Conservation (phyloP, 2,329 filamentous ascomycete species). For the Aureobasidium musti region DNA sequence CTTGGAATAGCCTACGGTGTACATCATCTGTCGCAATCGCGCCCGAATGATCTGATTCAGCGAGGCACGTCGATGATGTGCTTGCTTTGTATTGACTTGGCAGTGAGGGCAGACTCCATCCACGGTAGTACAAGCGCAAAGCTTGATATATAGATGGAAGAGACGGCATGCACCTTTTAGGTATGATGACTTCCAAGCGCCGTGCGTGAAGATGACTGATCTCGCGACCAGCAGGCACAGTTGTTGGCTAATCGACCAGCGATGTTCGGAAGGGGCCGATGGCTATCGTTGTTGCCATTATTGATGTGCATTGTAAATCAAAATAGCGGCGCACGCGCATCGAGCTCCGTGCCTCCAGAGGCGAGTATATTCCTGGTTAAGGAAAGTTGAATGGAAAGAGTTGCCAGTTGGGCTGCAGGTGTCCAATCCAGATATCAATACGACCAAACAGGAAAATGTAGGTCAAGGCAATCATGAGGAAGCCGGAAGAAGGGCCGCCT, state of each 20-base stretch:
- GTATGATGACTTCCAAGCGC: no score
- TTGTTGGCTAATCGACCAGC: background rate
- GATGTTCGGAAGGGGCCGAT: background rate
- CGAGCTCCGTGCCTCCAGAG: background rate
- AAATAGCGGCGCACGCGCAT: background rate
- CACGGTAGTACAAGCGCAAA: background rate
- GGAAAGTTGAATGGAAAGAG: background rate
- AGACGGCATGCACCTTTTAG: background rate
- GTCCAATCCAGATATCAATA: background rate
- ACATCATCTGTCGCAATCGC: background rate
- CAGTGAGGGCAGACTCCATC: background rate
- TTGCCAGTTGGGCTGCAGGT: background rate
- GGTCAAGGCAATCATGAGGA: background rate
- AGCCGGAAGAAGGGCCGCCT: background rate
- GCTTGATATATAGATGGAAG: background rate
- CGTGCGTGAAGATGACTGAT: background rate
- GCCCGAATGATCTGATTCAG: background rate
- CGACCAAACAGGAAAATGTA: background rate
- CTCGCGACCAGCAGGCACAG: background rate
- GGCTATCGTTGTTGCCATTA: background rate
- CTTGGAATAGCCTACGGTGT: background rate
- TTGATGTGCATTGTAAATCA: background rate
- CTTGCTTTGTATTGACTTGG: background rate
- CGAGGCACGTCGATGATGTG: background rate
- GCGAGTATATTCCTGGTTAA: background rate